Conservation (phyloP, 768 basidiomycete genomes). For the Agaricus sinodeliciosus region DNA sequence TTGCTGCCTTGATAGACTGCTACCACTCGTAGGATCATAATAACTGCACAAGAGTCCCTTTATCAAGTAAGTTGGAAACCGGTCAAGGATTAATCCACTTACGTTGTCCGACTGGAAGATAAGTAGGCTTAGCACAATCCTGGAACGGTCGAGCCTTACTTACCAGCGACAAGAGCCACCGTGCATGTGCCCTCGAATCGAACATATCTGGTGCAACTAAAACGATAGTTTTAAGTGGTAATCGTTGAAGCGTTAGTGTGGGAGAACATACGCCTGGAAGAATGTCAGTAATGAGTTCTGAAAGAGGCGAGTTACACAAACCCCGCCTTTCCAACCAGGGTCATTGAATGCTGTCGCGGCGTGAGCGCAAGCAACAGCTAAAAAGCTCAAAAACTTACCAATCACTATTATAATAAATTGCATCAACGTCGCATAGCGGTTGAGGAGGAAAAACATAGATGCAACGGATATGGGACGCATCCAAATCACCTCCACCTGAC, state of each 20-base stretch:
- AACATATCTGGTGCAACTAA: constrained; percentile 19
- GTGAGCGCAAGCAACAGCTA: too few species aligned
- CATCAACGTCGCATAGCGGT: constrained; percentile 22
- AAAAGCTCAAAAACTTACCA: constrained; percentile 10
- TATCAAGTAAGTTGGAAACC: too few species aligned
- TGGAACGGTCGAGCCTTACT: neutral
- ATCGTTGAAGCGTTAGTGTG: neutral
- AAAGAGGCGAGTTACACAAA: constrained; percentile 3
- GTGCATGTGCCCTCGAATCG: constrained; percentile 23
- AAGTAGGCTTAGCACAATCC: too few species aligned
- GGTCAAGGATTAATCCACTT: neutral
- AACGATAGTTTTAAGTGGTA: neutral
- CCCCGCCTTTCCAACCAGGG: constrained; percentile 16
- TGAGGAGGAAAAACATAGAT: constrained; percentile 22
- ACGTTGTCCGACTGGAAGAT: constrained; percentile 10
- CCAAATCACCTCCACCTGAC: constrained; percentile 22
- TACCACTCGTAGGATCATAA: constrained; percentile 27
- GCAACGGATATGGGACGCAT: constrained; percentile 18
- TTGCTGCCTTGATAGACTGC: constrained; percentile 20
- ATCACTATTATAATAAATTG: constrained; percentile 20
- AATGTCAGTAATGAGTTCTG: neutral
- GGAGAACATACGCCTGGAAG: neutral
- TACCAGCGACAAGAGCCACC: constrained; percentile 17
- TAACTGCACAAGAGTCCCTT: constrained; percentile 13
- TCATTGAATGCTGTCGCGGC: constrained; percentile 17